phyloP scores from a whole-genome alignment of 306 rosid species.

The Ammopiptanthus mongolicus region DNA sequence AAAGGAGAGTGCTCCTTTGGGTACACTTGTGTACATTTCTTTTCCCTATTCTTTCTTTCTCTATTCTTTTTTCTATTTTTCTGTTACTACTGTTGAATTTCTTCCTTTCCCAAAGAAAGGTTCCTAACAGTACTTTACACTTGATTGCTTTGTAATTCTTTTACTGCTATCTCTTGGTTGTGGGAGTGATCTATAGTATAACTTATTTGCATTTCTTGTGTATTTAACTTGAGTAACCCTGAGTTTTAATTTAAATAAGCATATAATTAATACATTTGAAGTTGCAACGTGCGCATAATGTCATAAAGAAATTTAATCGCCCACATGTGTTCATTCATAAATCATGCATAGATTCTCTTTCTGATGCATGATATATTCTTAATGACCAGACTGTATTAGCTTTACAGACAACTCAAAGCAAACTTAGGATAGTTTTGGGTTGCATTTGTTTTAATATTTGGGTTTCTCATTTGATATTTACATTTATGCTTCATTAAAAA shows the following conservation, averaged over 20 bases:
- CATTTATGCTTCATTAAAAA: not conserved
- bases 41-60: no score
- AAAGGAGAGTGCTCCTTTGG: no score
- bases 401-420: not conserved
- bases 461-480: not conserved
- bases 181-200: not conserved
- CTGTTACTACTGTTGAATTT: no score
- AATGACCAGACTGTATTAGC: not conserved
- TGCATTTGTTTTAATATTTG: not conserved
- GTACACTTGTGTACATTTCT: no score
- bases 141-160: constrained; percentile 13
- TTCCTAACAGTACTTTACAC: no score
- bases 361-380: not conserved
- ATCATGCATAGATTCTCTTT: not conserved
- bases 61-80: no score
- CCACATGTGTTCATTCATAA: not conserved
- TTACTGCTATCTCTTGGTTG: constrained; percentile 18
- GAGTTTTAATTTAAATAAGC: not conserved
- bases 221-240: not conserved
- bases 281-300: not conserved
- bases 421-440: not conserved
- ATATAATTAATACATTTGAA: not conserved
- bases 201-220: not conserved
- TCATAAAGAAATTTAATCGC: not conserved
- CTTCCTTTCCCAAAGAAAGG: no score